Percentiles rank a stretch among this genome's conserved stretches.
phyloP scores from a whole-genome alignment of 352 stramenopile genomes.

The Globisporangium barbulae region DNA sequence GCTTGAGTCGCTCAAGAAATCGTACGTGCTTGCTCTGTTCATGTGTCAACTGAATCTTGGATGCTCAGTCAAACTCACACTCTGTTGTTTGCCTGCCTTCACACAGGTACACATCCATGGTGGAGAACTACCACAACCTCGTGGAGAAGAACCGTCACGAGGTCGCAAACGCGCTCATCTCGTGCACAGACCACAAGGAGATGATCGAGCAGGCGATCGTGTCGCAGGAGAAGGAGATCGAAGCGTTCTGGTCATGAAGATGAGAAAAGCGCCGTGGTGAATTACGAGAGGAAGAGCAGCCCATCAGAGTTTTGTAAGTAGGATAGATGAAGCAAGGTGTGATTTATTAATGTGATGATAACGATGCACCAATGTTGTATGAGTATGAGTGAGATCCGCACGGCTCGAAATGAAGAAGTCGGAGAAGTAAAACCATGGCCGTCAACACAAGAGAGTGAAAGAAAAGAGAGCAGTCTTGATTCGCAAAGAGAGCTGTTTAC shows the following conservation, averaged over 20 bases:
- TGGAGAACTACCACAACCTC: constrained; percentile 40
- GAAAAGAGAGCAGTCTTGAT: constrained; percentile 2
- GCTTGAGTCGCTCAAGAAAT: constrained; percentile 46
- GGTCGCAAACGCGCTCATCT: constrained; percentile 56
- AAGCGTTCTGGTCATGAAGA: constrained; percentile 42
- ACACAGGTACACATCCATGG: constrained; percentile 44
- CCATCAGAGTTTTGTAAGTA: background rate
- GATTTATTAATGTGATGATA: background rate
- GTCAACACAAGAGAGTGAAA: background rate
- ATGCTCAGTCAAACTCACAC: background rate
- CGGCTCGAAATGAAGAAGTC: background rate
- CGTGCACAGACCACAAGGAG: constrained; percentile 68
- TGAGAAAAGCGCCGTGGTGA: background rate
- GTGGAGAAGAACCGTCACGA: constrained; percentile 61
- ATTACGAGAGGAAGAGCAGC: background rate
- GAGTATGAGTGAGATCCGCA: background rate
- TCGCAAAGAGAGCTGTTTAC: background rate
- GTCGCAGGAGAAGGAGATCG: constrained; percentile 56
- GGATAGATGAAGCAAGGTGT: background rate
- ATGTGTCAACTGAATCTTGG: background rate
- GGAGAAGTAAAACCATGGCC: background rate
- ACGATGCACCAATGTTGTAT: constrained; percentile 10
- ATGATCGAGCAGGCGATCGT: constrained; percentile 54
- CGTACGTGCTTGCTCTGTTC: constrained; percentile 29
- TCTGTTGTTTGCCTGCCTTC: constrained; percentile 12